phyloP scores from a whole-genome alignment of 2,329 filamentous ascomycete species.

The Zasmidium angulare region DNA sequence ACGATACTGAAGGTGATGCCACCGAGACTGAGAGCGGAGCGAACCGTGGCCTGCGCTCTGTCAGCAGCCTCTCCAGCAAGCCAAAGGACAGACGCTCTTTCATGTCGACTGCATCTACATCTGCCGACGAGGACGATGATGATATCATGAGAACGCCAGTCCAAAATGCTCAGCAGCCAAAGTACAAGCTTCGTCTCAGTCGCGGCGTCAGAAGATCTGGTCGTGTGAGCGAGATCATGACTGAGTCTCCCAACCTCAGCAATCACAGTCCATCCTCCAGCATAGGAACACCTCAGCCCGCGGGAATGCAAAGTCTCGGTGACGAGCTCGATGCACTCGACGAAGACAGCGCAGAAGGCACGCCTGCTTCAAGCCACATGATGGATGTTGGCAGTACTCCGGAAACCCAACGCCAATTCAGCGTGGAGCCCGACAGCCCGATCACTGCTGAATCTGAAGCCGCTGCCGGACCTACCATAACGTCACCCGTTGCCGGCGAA shows the following conservation, averaged over 20 bases:
- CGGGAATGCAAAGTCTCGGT: slow-evolving; percentile 74
- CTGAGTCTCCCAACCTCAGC: slow-evolving; percentile 23
- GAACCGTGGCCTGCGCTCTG: slow-evolving; percentile 16
- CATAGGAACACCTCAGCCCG: slow-evolving; percentile 43
- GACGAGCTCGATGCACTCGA: slow-evolving; percentile 83
- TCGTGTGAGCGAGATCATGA: slow-evolving; percentile 47
- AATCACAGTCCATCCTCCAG: slow-evolving; percentile 29
- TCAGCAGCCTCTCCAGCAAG: slow-evolving; percentile 40
- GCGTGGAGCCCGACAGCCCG: slow-evolving; percentile 41
- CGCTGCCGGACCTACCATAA: not conserved
- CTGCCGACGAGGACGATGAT: slow-evolving; percentile 69
- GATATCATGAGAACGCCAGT: slow-evolving; percentile 59
- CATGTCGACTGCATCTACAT: slow-evolving; percentile 86
- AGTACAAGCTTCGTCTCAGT: slow-evolving; percentile 70
- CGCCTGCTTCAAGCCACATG: slow-evolving; percentile 28
- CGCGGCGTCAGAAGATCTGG: slow-evolving; percentile 54
- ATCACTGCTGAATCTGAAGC: slow-evolving; percentile 8
- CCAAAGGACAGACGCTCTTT: slow-evolving; percentile 65
- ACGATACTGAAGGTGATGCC: slow-evolving; percentile 64
- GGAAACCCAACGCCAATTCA: slow-evolving; percentile 23
- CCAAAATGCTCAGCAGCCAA: slow-evolving; percentile 62
- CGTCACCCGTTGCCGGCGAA: slow-evolving; percentile 5
- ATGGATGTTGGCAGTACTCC: slow-evolving; percentile 21
- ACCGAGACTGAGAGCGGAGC: slow-evolving; percentile 75
- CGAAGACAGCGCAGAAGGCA: slow-evolving; percentile 58